Evolutionary conservation across 352 stramenopile species (phyloP).

Genomic region (Globisporangium lucens): DNA sequence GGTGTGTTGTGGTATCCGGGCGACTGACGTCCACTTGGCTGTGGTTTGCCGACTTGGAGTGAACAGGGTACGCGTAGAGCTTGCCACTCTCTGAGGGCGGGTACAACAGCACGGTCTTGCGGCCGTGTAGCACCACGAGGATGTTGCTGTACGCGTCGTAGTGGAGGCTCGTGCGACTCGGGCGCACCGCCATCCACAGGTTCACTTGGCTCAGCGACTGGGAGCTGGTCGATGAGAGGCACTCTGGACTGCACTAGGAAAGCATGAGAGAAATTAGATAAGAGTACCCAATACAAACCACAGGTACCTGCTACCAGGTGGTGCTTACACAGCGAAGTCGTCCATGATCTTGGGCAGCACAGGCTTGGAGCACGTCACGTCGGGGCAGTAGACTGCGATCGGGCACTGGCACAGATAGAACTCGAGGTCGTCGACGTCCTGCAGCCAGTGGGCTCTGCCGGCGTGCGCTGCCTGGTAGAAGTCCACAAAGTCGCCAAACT

Average conservation of each 20-base stretch:
- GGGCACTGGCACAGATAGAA: constrained; percentile 85
- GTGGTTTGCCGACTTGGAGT: constrained; percentile 79
- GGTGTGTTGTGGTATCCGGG: constrained; percentile 32
- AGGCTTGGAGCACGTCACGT: constrained; percentile 37
- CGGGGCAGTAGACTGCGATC: constrained; percentile 51
- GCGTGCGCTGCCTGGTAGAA: constrained; percentile 54
- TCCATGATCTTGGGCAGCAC: constrained; percentile 56
- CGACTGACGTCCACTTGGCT: constrained; percentile 53
- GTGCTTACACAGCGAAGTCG: constrained; percentile 51
- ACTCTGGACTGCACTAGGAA: constrained; percentile 30
- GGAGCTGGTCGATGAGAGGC: constrained; percentile 22
- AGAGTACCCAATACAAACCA: constrained; percentile 4
- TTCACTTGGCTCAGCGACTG: constrained; percentile 78
- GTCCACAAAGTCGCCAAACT: constrained; percentile 80
- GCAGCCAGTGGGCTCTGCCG: constrained; percentile 60
- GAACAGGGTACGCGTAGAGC: constrained; percentile 57
- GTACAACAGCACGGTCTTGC: constrained; percentile 73
- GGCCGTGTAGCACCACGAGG: constrained; percentile 63
- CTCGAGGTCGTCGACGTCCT: constrained; percentile 60
- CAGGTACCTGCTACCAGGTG: not conserved
- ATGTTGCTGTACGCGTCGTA: constrained; percentile 86
- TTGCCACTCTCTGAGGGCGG: constrained; percentile 49
- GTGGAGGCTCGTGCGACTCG: constrained; percentile 64
- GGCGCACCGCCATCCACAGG: constrained; percentile 70
- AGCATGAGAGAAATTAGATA: not conserved